Base-by-base conservation (phyloP, 2,329 filamentous ascomycete species). In the Penicillium sp. region DNA sequence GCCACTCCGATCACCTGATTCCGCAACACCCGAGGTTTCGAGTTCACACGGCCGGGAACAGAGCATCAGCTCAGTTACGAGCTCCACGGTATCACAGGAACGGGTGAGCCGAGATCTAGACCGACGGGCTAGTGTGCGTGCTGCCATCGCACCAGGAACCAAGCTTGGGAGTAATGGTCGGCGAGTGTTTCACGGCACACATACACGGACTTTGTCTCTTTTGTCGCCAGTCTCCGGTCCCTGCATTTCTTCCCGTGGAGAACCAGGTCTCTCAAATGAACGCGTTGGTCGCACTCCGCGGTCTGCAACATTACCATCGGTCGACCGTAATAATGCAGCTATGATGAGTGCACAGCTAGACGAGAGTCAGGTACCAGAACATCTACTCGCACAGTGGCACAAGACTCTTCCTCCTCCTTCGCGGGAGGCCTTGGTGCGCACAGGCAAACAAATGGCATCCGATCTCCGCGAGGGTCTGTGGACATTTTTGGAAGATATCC, bases 401-500 rank as follows among this genome's bases (percentile, higher is more conserved):
- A 74, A 70, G 46, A 75, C 72, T n/a, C 66, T 77, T 60, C 75
- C 73, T 8, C 70, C 75, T 8, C 69, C 78, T 11, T 76, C 79
- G 28, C 74, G 78, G 16, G 82, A 84, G 42, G 71, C 76, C n/a
- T 69, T 85, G 38, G 70, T 85, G 56, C 78, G 74, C 66, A 84
- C 77, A 52, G 78, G 79, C 56, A 91, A 91, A 69, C 90, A 94
- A 72, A 87, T 96, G 73, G 89, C 92, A 16, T 88, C 90, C 57
- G 94, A 97, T 74, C 86, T 99, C 73, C 90, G 88, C 70, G 85
- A 94, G 49, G 93, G 94, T 2, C 77, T 99, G 46, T 92, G 89
- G 85, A 96, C 90, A 1, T 99, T 99, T 74, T 86, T 96, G 57
- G 94, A 97, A 71, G 94, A 99, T 69, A 85, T 99, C 45, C 84